Evolutionary conservation across 1,284 basidiomycete genomes (phyloP).

Genomic region (Moesziomyces parantarcticus): DNA sequence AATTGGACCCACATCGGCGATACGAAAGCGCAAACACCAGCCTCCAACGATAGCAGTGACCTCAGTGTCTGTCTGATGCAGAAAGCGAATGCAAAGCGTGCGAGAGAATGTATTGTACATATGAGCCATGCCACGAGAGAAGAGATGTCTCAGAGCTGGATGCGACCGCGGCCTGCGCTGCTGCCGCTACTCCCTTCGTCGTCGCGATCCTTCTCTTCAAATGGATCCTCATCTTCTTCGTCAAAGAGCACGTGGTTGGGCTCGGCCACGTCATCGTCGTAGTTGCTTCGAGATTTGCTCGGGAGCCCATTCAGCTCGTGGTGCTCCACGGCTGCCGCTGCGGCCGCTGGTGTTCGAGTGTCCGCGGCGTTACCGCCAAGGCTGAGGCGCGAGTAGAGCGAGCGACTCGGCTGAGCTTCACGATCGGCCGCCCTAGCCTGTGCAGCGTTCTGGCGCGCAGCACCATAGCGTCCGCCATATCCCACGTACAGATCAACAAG

Average conservation of each 20-base stretch:
- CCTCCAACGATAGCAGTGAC: too few species aligned
- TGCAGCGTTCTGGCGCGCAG: constrained; percentile 19
- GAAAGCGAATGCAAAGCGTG: neutral
- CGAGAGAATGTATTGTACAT: neutral
- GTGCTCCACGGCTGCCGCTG: constrained; percentile 8
- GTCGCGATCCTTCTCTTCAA: constrained; percentile 42
- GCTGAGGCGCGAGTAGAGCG: constrained; percentile 40
- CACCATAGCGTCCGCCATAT: constrained; percentile 57
- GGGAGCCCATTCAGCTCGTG: constrained; percentile 33
- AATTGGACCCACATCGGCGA: too few species aligned
- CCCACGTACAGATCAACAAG: constrained; percentile 62
- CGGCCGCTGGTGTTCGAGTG: neutral
- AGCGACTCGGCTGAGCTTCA: constrained; percentile 22
- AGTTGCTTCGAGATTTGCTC: constrained; percentile 2
- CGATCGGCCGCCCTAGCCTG: constrained; percentile 26
- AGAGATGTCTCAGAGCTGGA: constrained; percentile 11
- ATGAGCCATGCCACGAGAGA: neutral
- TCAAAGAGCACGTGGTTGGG: constrained; percentile 52
- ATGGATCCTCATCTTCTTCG: constrained; percentile 52
- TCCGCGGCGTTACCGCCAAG: constrained; percentile 6
- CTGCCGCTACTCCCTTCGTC: constrained; percentile 24
- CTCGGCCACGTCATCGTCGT: constrained; percentile 10
- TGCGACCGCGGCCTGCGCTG: constrained; percentile 9
- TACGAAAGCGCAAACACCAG: too few species aligned
- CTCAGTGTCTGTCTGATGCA: too few species aligned